Percentiles rank a stretch among this genome's conserved stretches.
Conservation (phyloP, 805 yeast genomes). For the Wickerhamomyces chambardii region DNA sequence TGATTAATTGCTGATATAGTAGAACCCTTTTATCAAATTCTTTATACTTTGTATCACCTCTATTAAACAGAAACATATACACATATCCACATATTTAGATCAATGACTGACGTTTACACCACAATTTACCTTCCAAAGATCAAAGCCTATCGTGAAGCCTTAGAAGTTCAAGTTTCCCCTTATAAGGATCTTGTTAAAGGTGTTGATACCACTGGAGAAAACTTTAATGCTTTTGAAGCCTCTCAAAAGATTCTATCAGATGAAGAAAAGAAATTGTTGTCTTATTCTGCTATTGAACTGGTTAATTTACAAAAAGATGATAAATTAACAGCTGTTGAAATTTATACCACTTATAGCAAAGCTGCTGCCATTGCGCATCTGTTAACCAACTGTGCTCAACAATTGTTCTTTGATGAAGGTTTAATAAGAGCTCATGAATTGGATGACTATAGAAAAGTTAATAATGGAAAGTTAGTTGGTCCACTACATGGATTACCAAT, state of each 20-base stretch:
- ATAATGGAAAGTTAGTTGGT: constrained; percentile 45
- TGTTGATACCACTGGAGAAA: constrained; percentile 9
- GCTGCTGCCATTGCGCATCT: constrained; percentile 52
- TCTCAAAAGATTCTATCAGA: constrained; percentile 6
- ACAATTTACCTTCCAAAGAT: constrained; percentile 10
- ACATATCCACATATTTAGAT: neutral
- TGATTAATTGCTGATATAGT: too few species aligned
- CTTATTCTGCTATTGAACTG: constrained; percentile 8
- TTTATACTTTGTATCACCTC: too few species aligned
- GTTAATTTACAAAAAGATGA: constrained; percentile 16
- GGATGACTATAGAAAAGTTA: constrained; percentile 37
- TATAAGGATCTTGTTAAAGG: constrained; percentile 7
- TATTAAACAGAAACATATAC: too few species aligned
- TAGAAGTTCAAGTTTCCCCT: constrained; percentile 12
- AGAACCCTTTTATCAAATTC: too few species aligned
- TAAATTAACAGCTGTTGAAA: constrained; percentile 29
- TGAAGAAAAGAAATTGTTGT: constrained; percentile 14
- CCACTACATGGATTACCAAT: constrained; percentile 66
- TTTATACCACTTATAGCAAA: constrained; percentile 45
- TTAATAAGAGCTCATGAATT: constrained; percentile 44
- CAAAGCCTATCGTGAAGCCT: constrained; percentile 9
- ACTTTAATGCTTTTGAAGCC: constrained; percentile 15
- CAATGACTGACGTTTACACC: neutral
- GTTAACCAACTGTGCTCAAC: constrained; percentile 27
- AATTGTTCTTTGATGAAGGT: constrained; percentile 47